Base-by-base conservation (phyloP, 768 basidiomycete species). In the Heimioporus sp. region DNA sequence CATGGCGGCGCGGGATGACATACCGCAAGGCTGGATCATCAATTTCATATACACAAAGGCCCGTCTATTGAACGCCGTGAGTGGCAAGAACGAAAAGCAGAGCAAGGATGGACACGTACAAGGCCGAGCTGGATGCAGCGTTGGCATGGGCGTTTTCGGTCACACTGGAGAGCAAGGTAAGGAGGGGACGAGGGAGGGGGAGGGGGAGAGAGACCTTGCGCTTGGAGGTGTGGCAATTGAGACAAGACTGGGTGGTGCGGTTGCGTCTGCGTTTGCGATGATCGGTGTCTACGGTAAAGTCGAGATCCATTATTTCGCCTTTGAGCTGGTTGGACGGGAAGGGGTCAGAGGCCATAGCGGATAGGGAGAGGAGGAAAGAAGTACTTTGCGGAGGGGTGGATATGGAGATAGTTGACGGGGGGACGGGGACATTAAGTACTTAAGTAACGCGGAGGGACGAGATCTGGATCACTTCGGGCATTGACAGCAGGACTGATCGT, bases 211-310 rank as follows among this genome's bases (percentile, higher is more conserved):
- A 49, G 55, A 92, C 92, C 80, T 94, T 94, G 61, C 93, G 76
- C 74, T 96, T 96, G 48, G 92, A 93, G 41, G 92, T 93, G 72
- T 96, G 93, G 73, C 93, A 96, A 64, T 91, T 91, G 53, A 85
- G 74, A 61, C 83, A 85, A 20, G 88, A 90, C 75, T 94, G 89
- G 2, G 92, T 94, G 43, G 92, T 94, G 65, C 93, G 79, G 74
- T 96, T 96, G 64, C 93, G 81, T 66, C 92, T 85, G 62, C 92
- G 80, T 68, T 88, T 92, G 72, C 89, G 79, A 61, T 87, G 85
- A 74, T 86, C 81, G 19, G 80, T 85, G 70, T 87, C 86, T 51
- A 81, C 72, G 50, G 79, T 79, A 72, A 85, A 86, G 61, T 90
- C 87, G 52, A 88, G 77, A 71, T 89, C 87, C 81, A 88, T 85